phyloP scores from a whole-genome alignment of 2,329 filamentous ascomycete genomes.

The Aquanectria penicillioides region DNA sequence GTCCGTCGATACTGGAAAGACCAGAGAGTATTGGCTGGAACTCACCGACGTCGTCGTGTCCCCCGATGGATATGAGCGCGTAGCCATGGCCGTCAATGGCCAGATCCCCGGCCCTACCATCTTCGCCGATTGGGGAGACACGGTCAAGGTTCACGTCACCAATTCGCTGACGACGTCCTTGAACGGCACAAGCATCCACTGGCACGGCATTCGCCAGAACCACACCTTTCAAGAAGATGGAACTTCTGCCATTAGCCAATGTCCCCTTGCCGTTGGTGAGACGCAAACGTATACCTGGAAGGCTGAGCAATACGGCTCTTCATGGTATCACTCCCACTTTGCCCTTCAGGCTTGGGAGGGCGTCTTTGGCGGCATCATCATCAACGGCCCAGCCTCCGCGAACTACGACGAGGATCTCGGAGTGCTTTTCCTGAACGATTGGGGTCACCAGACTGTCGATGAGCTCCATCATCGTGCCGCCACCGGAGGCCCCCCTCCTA shows the following conservation, averaged over 20 bases:
- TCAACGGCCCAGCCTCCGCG: slow-evolving; percentile 67
- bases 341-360: slow-evolving; percentile 32
- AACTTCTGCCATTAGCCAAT: slow-evolving; percentile 60
- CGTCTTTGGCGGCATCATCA: slow-evolving; percentile 42
- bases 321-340: slow-evolving; percentile 35
- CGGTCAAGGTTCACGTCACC: slow-evolving; percentile 62
- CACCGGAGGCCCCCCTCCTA: slow-evolving; percentile 44
- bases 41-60: slow-evolving; percentile 51
- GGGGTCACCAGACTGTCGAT: slow-evolving; percentile 60
- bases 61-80: slow-evolving; percentile 57
- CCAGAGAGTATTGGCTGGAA: slow-evolving; percentile 59
- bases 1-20: slow-evolving; percentile 58
- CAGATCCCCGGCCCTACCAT: slow-evolving; percentile 69
- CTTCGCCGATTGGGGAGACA: slow-evolving; percentile 61
- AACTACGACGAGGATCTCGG: slow-evolving; percentile 74
- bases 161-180: slow-evolving; percentile 53
- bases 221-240: slow-evolving; percentile 66
- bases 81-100: slow-evolving; percentile 62
- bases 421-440: slow-evolving; percentile 67
- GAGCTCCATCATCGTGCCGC: slow-evolving; percentile 45
- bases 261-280: slow-evolving; percentile 60
- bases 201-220: slow-evolving; percentile 69
- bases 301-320: slow-evolving; percentile 25
- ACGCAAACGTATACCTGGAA: slow-evolving; percentile 44
- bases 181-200: slow-evolving; percentile 72